These are phyloP conservation scores for Phlebopus sp. DNA, from an alignment of 1,284 basidiomycete species.

Conservation along the genomic window DNA sequence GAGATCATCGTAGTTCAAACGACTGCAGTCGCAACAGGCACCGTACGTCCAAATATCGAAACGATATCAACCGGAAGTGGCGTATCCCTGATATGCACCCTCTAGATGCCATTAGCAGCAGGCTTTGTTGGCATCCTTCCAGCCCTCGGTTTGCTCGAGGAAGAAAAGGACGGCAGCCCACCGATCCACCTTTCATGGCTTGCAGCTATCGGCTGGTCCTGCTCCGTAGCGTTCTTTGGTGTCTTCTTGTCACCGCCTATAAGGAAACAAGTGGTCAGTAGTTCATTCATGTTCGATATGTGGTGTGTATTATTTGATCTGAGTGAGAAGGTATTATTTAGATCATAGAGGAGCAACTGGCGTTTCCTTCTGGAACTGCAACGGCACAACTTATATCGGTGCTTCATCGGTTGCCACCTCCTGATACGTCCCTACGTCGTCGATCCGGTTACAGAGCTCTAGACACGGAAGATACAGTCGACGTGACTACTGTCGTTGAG, in stretches of 20 bases:
- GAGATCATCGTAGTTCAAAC: slow-evolving; percentile 95
- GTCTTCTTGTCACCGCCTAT: slow-evolving; percentile 94
- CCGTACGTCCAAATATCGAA: slow-evolving; percentile 36
- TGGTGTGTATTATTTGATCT: background rate
- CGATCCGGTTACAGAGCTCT: slow-evolving; percentile 55
- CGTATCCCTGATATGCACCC: slow-evolving; percentile 2
- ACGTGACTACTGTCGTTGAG: background rate
- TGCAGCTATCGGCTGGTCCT: slow-evolving; percentile 79
- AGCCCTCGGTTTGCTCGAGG: slow-evolving; percentile 77
- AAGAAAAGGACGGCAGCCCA: slow-evolving; percentile 71
- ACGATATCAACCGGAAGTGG: background rate
- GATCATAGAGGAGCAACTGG: slow-evolving; percentile 92
- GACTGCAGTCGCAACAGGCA: slow-evolving; percentile 89
- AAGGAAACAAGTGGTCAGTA: slow-evolving; percentile 84
- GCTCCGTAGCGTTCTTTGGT: slow-evolving; percentile 89
- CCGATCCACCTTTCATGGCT: slow-evolving; percentile 76
- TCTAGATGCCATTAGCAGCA: slow-evolving; percentile 83
- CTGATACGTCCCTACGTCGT: slow-evolving; percentile 50
- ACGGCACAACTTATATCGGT: slow-evolving; percentile 95
- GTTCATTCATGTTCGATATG: background rate
- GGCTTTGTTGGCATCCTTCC: slow-evolving; percentile 95
- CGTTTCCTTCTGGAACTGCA: slow-evolving; percentile 95
- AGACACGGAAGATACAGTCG: slow-evolving; percentile 33
- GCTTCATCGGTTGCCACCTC: slow-evolving; percentile 75
- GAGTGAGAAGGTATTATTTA: slow-evolving; percentile 30